These are phyloP conservation scores for Rostrohypoxylon terebratum DNA, from an alignment of 495 filamentous ascomycete species.

Conservation along the genomic window DNA sequence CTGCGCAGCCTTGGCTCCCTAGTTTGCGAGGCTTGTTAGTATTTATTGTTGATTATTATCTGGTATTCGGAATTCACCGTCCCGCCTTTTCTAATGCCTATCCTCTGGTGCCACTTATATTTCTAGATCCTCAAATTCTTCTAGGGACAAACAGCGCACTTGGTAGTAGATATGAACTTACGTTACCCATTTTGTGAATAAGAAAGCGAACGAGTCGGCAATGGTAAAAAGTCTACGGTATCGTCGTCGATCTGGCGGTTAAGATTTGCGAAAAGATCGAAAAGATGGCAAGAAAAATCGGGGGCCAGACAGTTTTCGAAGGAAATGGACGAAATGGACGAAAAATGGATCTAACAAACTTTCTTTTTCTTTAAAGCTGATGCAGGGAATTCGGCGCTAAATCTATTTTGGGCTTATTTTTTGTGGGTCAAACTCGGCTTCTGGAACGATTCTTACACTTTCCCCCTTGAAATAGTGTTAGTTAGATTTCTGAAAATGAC, in stretches of 20 bases:
- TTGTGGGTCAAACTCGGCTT: not conserved
- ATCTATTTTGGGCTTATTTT: conserved; percentile 10
- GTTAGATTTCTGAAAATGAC: too few species aligned
- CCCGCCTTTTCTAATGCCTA: conserved; percentile 14
- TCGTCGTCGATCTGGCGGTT: conserved; percentile 32
- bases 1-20: conserved; percentile 69
- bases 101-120: conserved; percentile 10
- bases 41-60: not conserved
- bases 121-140: not conserved
- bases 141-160: too few species aligned
- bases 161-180: conserved; percentile 52
- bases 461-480: too few species aligned
- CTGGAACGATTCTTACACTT: conserved; percentile 30
- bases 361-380: conserved; percentile 33
- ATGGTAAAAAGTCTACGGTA: conserved; percentile 6
- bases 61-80: conserved; percentile 2
- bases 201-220: conserved; percentile 2
- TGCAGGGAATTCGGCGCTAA: conserved; percentile 36
- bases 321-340: conserved; percentile 40
- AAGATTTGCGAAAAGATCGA: conserved; percentile 35
- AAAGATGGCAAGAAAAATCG: conserved; percentile 33
- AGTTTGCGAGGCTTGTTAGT: conserved; percentile 29
- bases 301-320: conserved; percentile 38
- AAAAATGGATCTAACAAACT: conserved; percentile 3
- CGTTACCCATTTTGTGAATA: conserved; percentile 63